Conservation (phyloP, 306 rosid genomes). For the Cicer pinnatifidum region DNA sequence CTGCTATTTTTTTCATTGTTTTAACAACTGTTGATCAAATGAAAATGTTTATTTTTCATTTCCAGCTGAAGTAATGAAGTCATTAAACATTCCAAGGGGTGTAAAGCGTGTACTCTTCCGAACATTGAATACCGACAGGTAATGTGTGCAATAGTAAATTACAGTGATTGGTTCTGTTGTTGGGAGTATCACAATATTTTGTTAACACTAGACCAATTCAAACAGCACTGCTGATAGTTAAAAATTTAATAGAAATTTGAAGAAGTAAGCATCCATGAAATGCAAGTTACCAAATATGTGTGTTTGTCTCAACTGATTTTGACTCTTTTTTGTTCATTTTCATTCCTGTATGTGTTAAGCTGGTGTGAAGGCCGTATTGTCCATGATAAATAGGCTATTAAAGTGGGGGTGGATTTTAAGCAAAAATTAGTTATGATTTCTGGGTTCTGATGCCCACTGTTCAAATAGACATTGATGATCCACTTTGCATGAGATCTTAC, state of each 20-base stretch:
- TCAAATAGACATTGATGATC: background rate
- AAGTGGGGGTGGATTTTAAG: conserved; percentile 6
- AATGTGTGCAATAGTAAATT: background rate
- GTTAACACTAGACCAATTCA: background rate
- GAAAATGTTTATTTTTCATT: conserved; percentile 30
- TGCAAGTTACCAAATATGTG: conserved; percentile 5
- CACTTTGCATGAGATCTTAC: conserved; percentile 28
- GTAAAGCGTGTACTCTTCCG: conserved; percentile 76
- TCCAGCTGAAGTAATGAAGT: conserved; percentile 85
- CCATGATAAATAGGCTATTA: conserved; percentile 11
- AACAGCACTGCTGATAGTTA: background rate
- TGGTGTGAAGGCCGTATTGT: background rate
- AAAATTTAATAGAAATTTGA: conserved; percentile 6
- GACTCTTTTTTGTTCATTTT: background rate
- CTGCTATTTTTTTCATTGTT: conserved; percentile 9
- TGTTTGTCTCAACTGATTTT: conserved; percentile 5
- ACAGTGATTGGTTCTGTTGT: background rate
- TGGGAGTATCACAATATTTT: conserved; percentile 27
- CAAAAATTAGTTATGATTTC: conserved; percentile 2
- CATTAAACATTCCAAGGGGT: conserved; percentile 75
- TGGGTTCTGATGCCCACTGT: background rate
- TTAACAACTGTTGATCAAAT: conserved; percentile 3
- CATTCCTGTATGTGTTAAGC: background rate
- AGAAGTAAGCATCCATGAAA: conserved; percentile 29
- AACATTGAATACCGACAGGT: conserved; percentile 84